phyloP scores from a whole-genome alignment of 257 asterid species.

The Solanum virginianum region DNA sequence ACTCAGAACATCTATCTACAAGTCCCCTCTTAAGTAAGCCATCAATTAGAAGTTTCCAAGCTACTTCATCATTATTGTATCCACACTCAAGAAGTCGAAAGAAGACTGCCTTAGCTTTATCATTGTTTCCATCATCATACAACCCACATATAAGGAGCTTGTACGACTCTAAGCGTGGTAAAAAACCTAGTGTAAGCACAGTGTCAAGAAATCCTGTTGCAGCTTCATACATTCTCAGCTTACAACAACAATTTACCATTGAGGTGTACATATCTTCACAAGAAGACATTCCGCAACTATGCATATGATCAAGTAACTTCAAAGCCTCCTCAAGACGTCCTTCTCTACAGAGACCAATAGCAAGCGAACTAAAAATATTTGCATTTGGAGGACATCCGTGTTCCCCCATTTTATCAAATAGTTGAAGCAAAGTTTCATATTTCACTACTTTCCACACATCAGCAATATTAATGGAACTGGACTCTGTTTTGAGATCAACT shows the following conservation, averaged over 20 bases:
- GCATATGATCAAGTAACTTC: conserved; percentile 46
- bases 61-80: conserved; percentile 63
- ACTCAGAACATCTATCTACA: conserved; percentile 33
- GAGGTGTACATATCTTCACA: conserved; percentile 34
- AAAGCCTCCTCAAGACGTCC: conserved; percentile 40
- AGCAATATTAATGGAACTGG: conserved; percentile 26
- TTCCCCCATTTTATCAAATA: conserved; percentile 50
- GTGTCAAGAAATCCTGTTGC: conserved; percentile 32
- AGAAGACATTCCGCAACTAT: conserved; percentile 27
- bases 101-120: conserved; percentile 38
- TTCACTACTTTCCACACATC: conserved; percentile 69
- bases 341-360: conserved; percentile 54
- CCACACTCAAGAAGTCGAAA: conserved; percentile 40
- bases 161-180: conserved; percentile 40
- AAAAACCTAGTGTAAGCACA: conserved; percentile 31
- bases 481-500: not conserved
- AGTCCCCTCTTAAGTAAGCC: conserved; percentile 52
- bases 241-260: conserved; percentile 47
- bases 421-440: conserved; percentile 34
- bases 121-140: conserved; percentile 35
- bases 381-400: conserved; percentile 34
- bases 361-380: conserved; percentile 35
- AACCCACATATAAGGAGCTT: conserved; percentile 53
- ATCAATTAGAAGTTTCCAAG: conserved; percentile 67
- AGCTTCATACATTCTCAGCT: conserved; percentile 34